These are phyloP conservation scores for Penicillium sp. DNA, from an alignment of 2,329 filamentous ascomycete genomes.

Conservation along the genomic window DNA sequence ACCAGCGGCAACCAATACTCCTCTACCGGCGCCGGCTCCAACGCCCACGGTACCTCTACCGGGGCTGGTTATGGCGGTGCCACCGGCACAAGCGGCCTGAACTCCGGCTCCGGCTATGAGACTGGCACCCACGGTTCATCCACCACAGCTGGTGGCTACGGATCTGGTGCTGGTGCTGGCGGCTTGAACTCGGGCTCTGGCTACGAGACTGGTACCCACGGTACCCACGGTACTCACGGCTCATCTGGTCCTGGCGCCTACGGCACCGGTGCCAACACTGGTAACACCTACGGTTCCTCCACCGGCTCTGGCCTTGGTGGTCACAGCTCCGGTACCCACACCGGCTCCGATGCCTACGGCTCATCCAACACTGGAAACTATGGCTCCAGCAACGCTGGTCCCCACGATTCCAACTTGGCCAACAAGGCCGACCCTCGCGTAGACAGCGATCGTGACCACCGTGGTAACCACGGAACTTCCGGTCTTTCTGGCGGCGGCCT, in stretches of 20 bases:
- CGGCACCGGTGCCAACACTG: neutral
- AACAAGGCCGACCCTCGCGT: slow-evolving; percentile 55
- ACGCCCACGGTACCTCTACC: slow-evolving; percentile 8
- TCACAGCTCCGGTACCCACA: neutral
- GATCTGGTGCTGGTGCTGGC: neutral
- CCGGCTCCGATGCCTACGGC: slow-evolving; percentile 12
- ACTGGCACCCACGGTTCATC: neutral
- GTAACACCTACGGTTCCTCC: neutral
- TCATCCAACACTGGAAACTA: slow-evolving; percentile 12
- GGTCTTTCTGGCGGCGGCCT: neutral
- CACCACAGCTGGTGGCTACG: neutral
- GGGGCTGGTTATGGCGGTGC: neutral
- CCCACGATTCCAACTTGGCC: slow-evolving; percentile 46
- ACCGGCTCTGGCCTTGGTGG: neutral
- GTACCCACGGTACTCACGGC: neutral
- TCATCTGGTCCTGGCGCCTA: neutral
- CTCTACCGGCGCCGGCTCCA: slow-evolving; percentile 1
- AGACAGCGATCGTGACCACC: slow-evolving; percentile 20
- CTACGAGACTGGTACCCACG: neutral
- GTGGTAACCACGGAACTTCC: neutral
- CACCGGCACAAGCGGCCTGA: neutral
- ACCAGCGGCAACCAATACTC: slow-evolving; percentile 6
- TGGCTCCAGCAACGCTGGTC: slow-evolving; percentile 32
- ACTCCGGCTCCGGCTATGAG: slow-evolving; percentile 5
- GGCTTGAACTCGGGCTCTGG: neutral